Evolutionary conservation across 768 basidiomycete genomes (phyloP).

Genomic region (Trametes maxima): DNA sequence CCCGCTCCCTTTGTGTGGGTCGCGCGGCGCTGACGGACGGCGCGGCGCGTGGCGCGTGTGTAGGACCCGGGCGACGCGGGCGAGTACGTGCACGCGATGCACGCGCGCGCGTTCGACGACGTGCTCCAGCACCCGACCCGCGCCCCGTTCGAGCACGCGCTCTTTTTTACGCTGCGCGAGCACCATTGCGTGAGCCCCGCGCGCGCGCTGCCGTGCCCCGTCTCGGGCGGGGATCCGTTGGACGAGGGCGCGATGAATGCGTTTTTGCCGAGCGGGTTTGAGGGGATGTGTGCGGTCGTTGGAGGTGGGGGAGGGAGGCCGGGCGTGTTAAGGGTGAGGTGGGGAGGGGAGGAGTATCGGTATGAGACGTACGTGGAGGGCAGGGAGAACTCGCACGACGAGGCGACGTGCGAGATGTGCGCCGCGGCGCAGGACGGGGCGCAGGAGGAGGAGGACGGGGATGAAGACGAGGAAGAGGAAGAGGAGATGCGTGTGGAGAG

Average conservation of each 20-base stretch:
- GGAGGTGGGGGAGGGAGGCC: background rate
- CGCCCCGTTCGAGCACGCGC: slow-evolving; percentile 42
- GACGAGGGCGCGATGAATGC: slow-evolving; percentile 45
- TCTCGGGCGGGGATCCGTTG: slow-evolving; percentile 20
- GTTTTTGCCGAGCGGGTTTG: slow-evolving; percentile 38
- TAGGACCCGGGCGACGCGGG: slow-evolving; percentile 24
- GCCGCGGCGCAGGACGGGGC: background rate
- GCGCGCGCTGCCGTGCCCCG: slow-evolving; percentile 28
- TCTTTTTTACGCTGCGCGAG: slow-evolving; percentile 63
- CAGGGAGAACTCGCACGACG: slow-evolving; percentile 43
- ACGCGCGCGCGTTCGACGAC: slow-evolving; percentile 28
- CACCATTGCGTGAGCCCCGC: slow-evolving; percentile 50
- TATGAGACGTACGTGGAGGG: slow-evolving; percentile 49
- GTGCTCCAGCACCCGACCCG: slow-evolving; percentile 17
- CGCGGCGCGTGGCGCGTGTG: too few relatives aligned
- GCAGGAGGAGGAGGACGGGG: slow-evolving; percentile 7
- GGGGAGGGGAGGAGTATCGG: slow-evolving; percentile 1
- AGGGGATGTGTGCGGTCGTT: background rate
- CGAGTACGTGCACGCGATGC: slow-evolving; percentile 31
- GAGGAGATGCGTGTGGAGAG: background rate
- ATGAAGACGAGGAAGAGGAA: slow-evolving; percentile 7
- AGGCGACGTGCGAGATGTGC: slow-evolving; percentile 38
- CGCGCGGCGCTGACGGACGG: background rate
- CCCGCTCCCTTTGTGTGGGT: background rate
- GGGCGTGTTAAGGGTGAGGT: background rate